Evolutionary conservation across 2,329 filamentous ascomycete species (phyloP).

Genomic region (Apiospora sp.): DNA sequence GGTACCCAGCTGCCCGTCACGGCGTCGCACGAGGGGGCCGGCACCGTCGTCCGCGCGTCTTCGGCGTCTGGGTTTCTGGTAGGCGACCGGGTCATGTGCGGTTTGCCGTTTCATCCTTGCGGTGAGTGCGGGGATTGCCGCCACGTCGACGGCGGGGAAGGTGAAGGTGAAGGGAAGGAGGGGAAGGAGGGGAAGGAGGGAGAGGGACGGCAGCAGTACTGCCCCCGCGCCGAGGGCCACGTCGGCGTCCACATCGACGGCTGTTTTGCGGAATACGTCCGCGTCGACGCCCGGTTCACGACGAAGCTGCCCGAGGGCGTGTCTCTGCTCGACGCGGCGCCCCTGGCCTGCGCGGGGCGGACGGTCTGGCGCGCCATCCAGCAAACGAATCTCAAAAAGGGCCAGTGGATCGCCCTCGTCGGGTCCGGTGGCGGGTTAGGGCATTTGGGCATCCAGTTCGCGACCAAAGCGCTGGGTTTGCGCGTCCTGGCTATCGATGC

Average conservation of each 20-base stretch:
- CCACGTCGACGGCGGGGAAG: too few relatives aligned
- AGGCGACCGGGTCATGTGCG: slow-evolving; percentile 65
- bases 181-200: neutral
- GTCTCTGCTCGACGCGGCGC: slow-evolving; percentile 59
- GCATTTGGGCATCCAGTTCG: slow-evolving; percentile 59
- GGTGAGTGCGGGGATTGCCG: slow-evolving; percentile 60
- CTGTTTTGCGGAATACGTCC: slow-evolving; percentile 64
- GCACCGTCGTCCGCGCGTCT: slow-evolving; percentile 60
- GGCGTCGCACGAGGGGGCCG: slow-evolving; percentile 64
- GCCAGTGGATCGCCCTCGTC: slow-evolving; percentile 52
- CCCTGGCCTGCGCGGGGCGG: slow-evolving; percentile 50
- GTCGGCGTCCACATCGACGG: slow-evolving; percentile 61
- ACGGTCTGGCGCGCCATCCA: slow-evolving; percentile 27
- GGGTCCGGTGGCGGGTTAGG: slow-evolving; percentile 61
- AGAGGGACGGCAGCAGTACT: slow-evolving; percentile 59
- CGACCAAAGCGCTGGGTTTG: slow-evolving; percentile 55
- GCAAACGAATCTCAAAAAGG: slow-evolving; percentile 28
- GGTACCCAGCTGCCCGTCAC: slow-evolving; percentile 57
- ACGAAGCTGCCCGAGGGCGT: slow-evolving; percentile 57
- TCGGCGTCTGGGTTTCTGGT: slow-evolving; percentile 54
- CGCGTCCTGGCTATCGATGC: slow-evolving; percentile 63
- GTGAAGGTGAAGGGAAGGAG: slow-evolving; percentile 40
- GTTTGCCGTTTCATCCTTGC: slow-evolving; percentile 61
- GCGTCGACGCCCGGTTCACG: slow-evolving; percentile 55
- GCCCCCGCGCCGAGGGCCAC: slow-evolving; percentile 51